Conservation (phyloP, 192 early-diverging fungal species). For the Kappamyces sp. region DNA sequence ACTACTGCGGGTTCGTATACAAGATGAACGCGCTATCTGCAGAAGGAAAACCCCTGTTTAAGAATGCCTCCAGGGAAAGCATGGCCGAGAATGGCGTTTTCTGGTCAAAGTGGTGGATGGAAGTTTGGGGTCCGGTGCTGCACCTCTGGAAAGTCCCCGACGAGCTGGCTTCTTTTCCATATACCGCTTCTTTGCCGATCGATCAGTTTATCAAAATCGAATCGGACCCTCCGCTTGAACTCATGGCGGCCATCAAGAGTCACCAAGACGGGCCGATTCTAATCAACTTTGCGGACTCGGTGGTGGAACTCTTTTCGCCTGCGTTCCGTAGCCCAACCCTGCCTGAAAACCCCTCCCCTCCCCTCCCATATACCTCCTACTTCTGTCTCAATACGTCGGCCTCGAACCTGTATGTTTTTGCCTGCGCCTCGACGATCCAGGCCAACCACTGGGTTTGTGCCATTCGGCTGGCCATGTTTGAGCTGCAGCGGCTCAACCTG, state of each 20-base stretch:
- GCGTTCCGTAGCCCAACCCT: slow-evolving; percentile 19
- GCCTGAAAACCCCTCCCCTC: slow-evolving; percentile 22
- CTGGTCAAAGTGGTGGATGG: slow-evolving; percentile 42
- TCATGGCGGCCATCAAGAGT: slow-evolving; percentile 33
- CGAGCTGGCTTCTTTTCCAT: slow-evolving; percentile 24
- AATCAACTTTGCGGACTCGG: slow-evolving; percentile 32
- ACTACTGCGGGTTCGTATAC: slow-evolving; percentile 38
- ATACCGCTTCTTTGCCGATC: slow-evolving; percentile 17
- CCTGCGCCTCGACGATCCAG: slow-evolving; percentile 30
- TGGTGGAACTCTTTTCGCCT: slow-evolving; percentile 24
- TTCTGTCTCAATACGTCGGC: slow-evolving; percentile 35
- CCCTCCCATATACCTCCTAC: slow-evolving; percentile 34
- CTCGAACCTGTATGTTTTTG: slow-evolving; percentile 36
- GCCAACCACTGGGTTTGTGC: slow-evolving; percentile 38
- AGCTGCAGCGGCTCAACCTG: slow-evolving; percentile 28
- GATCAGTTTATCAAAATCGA: slow-evolving; percentile 30
- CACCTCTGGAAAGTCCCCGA: slow-evolving; percentile 39
- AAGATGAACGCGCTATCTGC: slow-evolving; percentile 29
- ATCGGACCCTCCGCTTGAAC: slow-evolving; percentile 26
- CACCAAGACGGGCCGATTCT: slow-evolving; percentile 16
- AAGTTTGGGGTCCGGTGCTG: slow-evolving; percentile 35
- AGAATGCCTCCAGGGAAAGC: slow-evolving; percentile 3
- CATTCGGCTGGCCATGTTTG: slow-evolving; percentile 37
- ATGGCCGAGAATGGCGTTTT: slow-evolving; percentile 14
- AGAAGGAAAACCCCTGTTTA: slow-evolving; percentile 21